Evolutionary conservation across 2,329 filamentous ascomycete species (phyloP), one percentile per base, ranked within the genome.

Genomic region (Arthrobotrys musiformis): DNA sequence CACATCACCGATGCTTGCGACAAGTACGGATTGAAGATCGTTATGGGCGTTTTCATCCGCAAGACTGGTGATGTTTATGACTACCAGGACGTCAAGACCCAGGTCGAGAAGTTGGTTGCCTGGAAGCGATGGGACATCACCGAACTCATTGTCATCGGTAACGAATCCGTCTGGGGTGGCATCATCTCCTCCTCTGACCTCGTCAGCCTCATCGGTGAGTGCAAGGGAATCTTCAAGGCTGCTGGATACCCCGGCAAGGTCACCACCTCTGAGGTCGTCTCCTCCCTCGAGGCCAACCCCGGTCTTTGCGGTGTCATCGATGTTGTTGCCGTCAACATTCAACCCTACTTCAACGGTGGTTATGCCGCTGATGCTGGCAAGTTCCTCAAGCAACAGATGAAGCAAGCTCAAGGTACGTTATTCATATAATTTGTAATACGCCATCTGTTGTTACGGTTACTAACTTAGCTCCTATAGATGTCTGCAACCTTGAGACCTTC

Each of bases 311-410:
- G 82, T 37, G 88, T 87, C 81, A 87, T 97, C 74, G 93, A 97
- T 82, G 86, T 96, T 78, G 88, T 93, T 40, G 92, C 91, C 84
- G 90, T 89, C 84, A 97, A 97, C 88, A 90, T 96, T 82, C 94
- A 98, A 86, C 90, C 94, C 80, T 97, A 92, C 91, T 98, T 97
- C 91, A 96, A 96, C 87, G 83, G 89, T 52, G 85, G 88, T 73
- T 87, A 90, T 79, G 82, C 85, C 24, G 88, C 93, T 77, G 81
- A 84, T 2, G 93, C 94, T 68, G 94, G 94, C 83, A 83, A 86
- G 63, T 97, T 97, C 84, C 92, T 94, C 81, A 85, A 87, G 79
- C 82, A 86, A 81, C 90, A 97, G 87, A 88, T 97, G 79, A 85
- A 89, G 54, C 86, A 92, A 79, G 90, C 97, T 79, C 85, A 89